A percentile compares a stretch with the other conserved stretches of the same genome.
phyloP scores from a whole-genome alignment of 1,139 yeast species.

The Protomyces inouyei region DNA sequence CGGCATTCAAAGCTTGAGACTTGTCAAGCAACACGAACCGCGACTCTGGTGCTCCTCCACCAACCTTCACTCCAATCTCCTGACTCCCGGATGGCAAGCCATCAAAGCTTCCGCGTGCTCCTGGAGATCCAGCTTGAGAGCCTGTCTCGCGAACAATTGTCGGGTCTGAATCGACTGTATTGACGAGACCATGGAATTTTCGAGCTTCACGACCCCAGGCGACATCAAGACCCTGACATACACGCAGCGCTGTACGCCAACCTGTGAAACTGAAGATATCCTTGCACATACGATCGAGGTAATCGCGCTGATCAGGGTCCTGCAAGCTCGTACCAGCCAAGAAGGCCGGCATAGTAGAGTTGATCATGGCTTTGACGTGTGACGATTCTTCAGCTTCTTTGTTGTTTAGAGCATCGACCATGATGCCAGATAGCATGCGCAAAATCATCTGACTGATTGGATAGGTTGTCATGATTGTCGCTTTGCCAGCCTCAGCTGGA shows the following conservation, averaged over 20 bases:
- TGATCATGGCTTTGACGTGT: constrained; percentile 21
- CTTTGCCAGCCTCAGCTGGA: constrained; percentile 10
- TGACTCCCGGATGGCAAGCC: neutral
- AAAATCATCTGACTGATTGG: constrained; percentile 1
- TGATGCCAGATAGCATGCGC: constrained; percentile 10
- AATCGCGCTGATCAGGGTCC: constrained; percentile 13
- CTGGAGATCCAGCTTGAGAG: neutral
- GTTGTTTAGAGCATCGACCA: constrained; percentile 11
- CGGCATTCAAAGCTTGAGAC: constrained; percentile 4
- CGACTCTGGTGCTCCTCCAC: neutral
- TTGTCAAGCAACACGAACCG: constrained; percentile 8
- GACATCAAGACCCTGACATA: constrained; percentile 9
- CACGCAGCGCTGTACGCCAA: constrained; percentile 20
- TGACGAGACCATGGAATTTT: neutral
- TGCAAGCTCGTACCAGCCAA: constrained; percentile 3
- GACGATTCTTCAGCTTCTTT: neutral
- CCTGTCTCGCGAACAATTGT: neutral
- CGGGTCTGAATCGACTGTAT: neutral
- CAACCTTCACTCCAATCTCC: neutral
- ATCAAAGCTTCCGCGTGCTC: neutral
- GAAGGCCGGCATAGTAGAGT: constrained; percentile 10
- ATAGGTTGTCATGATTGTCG: neutral
- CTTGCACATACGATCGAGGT: constrained; percentile 12
- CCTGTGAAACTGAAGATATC: constrained; percentile 17
- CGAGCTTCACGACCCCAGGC: constrained; percentile 15